Evolutionary conservation across 176 grass and related monocot genomes (phyloP).

Genomic region (Oryza rufipogon): DNA sequence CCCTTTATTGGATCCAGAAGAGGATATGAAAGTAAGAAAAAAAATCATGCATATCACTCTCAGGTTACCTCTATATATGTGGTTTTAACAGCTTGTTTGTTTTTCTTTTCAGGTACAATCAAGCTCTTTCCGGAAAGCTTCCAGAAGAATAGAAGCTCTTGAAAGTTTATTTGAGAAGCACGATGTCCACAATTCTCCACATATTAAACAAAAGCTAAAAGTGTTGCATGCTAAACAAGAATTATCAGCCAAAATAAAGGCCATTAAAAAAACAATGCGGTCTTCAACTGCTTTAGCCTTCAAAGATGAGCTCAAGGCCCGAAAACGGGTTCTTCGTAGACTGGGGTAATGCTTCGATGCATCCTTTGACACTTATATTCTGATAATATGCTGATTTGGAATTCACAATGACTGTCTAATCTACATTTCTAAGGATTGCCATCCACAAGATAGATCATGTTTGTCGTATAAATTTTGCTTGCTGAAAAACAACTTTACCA

Average conservation of each 20-base stretch:
- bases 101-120: slow-evolving; percentile 69
- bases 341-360: slow-evolving; percentile 66
- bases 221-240: slow-evolving; percentile 91
- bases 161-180: slow-evolving; percentile 94
- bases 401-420: neutral
- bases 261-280: slow-evolving; percentile 76
- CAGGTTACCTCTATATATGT: neutral
- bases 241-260: slow-evolving; percentile 80
- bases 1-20: slow-evolving; percentile 93
- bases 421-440: slow-evolving; percentile 3
- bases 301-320: slow-evolving; percentile 89
- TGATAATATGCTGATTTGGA: neutral
- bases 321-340: slow-evolving; percentile 87
- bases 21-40: slow-evolving; percentile 95
- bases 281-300: slow-evolving; percentile 89
- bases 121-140: slow-evolving; percentile 68
- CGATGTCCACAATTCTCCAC: slow-evolving; percentile 66
- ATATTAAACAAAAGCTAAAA: slow-evolving; percentile 84
- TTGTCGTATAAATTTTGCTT: neutral
- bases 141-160: slow-evolving; percentile 85
- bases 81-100: slow-evolving; percentile 11
- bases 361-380: slow-evolving; percentile 4
- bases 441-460: slow-evolving; percentile 13
- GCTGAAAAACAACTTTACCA: neutral
- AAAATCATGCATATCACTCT: neutral